Percentiles rank a stretch among this genome's conserved stretches.
Evolutionary conservation across 768 basidiomycete species (phyloP).

Genomic region (Mycena epipterygia): DNA sequence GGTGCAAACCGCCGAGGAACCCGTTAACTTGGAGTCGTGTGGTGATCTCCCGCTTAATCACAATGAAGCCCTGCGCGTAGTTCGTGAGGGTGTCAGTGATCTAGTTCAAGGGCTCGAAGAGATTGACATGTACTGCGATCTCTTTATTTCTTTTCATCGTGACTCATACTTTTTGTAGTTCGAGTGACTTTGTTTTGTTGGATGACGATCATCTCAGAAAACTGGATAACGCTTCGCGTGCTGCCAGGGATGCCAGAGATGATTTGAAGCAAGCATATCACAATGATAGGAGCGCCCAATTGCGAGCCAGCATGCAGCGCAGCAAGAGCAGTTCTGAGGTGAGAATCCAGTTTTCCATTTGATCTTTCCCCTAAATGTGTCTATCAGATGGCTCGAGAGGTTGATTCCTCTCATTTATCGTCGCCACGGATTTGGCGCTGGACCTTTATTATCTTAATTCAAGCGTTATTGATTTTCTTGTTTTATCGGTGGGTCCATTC

Average conservation of each 20-base stretch:
- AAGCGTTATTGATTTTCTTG: constrained; percentile 28
- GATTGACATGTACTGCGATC: constrained; percentile 64
- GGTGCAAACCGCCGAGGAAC: constrained; percentile 52
- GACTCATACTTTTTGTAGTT: constrained; percentile 46
- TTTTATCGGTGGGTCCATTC: constrained; percentile 28
- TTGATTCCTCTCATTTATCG: constrained; percentile 7
- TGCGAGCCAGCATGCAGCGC: constrained; percentile 52
- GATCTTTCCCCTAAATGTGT: not conserved
- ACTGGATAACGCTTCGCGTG: constrained; percentile 65
- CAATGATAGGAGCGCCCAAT: constrained; percentile 52
- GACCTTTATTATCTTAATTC: constrained; percentile 30
- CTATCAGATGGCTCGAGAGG: constrained; percentile 2
- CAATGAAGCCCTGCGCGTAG: constrained; percentile 66
- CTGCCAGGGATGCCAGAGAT: constrained; percentile 64
- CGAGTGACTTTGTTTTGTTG: constrained; percentile 49
- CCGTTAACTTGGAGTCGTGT: constrained; percentile 23
- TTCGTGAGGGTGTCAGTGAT: constrained; percentile 70
- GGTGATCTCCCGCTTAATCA: constrained; percentile 50
- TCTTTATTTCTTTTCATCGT: constrained; percentile 16
- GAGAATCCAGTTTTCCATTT: constrained; percentile 34
- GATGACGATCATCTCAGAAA: constrained; percentile 63
- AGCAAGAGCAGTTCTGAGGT: constrained; percentile 54
- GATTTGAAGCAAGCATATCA: constrained; percentile 52
- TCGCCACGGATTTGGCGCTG: constrained; percentile 29
- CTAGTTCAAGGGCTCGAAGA: constrained; percentile 70